These are phyloP conservation scores for Trapa incisa DNA, from an alignment of 345 rosid species.

Conservation along the genomic window DNA sequence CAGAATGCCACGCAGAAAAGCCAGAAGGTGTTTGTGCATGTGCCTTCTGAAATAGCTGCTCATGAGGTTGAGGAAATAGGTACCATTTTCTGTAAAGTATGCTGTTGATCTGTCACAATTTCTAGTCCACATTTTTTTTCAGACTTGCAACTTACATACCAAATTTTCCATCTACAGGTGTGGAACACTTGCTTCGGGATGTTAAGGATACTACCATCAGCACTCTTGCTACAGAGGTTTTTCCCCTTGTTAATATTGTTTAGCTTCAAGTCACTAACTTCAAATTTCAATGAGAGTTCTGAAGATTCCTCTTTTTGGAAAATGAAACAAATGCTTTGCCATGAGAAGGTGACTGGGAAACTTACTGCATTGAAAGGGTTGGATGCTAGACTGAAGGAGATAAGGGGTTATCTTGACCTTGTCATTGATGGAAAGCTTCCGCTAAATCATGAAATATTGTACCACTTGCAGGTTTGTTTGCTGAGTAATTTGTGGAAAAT, in stretches of 20 bases:
- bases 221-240: constrained; percentile 75
- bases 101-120: neutral
- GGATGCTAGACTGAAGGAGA: constrained; percentile 64
- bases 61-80: constrained; percentile 94
- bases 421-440: constrained; percentile 66
- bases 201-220: constrained; percentile 85
- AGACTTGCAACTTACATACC: neutral
- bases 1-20: constrained; percentile 87
- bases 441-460: constrained; percentile 60
- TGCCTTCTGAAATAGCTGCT: constrained; percentile 69
- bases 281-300: neutral
- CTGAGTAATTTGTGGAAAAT: neutral
- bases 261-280: neutral
- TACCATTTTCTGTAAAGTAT: constrained; percentile 10
- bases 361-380: constrained; percentile 64
- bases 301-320: neutral
- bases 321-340: neutral
- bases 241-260: neutral
- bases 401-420: constrained; percentile 57
- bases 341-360: constrained; percentile 51
- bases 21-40: constrained; percentile 71
- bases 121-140: neutral
- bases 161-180: constrained; percentile 29
- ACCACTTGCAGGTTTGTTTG: constrained; percentile 57
- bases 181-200: constrained; percentile 73